phyloP scores from a whole-genome alignment of 768 basidiomycete species.

The Lactifluus volemus region DNA sequence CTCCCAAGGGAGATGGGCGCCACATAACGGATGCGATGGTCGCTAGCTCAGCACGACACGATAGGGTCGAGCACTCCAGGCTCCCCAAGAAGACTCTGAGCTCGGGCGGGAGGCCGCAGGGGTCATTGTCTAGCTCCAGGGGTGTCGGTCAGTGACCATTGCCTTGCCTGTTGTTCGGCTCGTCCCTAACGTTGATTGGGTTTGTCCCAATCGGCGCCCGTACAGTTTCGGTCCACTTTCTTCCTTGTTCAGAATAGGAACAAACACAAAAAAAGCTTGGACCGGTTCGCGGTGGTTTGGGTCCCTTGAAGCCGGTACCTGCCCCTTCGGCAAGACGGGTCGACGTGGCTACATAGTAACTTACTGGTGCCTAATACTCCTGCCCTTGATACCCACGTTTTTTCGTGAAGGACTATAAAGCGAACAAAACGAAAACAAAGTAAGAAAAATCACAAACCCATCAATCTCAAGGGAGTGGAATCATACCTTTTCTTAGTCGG shows the following conservation, averaged over 20 bases:
- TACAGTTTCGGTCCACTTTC: constrained; percentile 23
- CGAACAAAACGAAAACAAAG: neutral
- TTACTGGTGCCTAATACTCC: neutral
- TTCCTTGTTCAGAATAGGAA: neutral
- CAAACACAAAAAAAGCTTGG: neutral
- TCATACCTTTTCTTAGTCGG: neutral
- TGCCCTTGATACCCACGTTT: neutral
- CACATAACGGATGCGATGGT: too few relatives aligned
- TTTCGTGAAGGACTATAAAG: neutral
- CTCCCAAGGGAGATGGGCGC: too few relatives aligned
- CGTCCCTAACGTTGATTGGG: too few relatives aligned
- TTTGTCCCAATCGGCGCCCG: constrained; percentile 15
- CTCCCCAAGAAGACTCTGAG: too few relatives aligned
- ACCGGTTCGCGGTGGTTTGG: neutral
- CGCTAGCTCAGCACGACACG: too few relatives aligned
- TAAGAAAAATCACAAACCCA: too few relatives aligned
- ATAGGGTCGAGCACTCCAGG: too few relatives aligned
- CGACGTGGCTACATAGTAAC: neutral
- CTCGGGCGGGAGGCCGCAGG: too few relatives aligned
- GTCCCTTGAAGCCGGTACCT: constrained; percentile 5
- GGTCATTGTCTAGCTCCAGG: too few relatives aligned
- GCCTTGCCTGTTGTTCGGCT: too few relatives aligned
- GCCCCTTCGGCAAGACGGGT: constrained; percentile 12
- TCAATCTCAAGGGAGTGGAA: too few relatives aligned
- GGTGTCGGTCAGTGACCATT: too few relatives aligned